Conservation (phyloP, 1,284 basidiomycete species). For the Leccinum ambiguum region DNA sequence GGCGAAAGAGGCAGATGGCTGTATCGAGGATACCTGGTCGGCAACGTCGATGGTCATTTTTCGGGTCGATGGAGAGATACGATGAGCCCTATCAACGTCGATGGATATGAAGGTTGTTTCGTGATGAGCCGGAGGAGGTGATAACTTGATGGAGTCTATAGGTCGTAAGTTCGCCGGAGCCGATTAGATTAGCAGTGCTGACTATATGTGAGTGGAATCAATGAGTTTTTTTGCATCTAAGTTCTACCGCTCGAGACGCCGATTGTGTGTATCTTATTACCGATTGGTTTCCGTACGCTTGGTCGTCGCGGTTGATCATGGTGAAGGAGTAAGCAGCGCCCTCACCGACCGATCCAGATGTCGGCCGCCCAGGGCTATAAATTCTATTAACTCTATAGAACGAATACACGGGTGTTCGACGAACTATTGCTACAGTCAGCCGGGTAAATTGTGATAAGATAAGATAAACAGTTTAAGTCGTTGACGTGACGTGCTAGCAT, state of each 20-base stretch:
- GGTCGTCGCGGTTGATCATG: neutral
- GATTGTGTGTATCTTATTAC: slow-evolving; percentile 1
- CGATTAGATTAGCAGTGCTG: too few relatives aligned
- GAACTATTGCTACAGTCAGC: slow-evolving; percentile 28
- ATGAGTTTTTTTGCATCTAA: neutral
- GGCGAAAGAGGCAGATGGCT: slow-evolving; percentile 74
- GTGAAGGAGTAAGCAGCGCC: neutral
- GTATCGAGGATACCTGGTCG: slow-evolving; percentile 74
- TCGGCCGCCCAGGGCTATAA: neutral
- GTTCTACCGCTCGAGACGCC: neutral
- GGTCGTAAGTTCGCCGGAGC: too few relatives aligned
- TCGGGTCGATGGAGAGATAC: slow-evolving; percentile 78
- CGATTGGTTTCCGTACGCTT: neutral
- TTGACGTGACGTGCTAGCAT: neutral
- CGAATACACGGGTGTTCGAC: slow-evolving; percentile 8
- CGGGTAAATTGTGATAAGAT: neutral
- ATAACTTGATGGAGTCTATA: slow-evolving; percentile 12
- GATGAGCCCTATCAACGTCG: slow-evolving; percentile 49
- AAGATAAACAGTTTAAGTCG: neutral
- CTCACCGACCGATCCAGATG: neutral
- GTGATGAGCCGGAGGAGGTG: slow-evolving; percentile 63
- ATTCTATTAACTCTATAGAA: slow-evolving; percentile 3
- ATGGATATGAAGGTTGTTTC: slow-evolving; percentile 77
- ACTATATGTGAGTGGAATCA: too few relatives aligned
- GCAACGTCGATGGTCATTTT: slow-evolving; percentile 58